Base-by-base conservation (phyloP, 805 yeast genomes). In the Candida sphagnicola region DNA sequence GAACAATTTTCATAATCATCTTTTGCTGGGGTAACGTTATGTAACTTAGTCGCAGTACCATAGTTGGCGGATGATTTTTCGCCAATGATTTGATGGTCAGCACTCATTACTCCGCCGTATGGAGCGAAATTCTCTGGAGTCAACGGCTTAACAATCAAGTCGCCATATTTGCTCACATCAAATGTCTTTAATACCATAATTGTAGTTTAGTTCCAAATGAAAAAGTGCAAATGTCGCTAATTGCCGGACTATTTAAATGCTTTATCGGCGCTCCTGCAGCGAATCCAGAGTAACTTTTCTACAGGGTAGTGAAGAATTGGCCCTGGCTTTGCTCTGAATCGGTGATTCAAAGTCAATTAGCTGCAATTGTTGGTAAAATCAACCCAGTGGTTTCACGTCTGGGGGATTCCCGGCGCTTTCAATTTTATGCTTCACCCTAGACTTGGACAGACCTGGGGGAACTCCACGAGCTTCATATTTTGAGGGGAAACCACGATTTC, bases 41-140 rank as follows among this genome's bases (percentile, higher is more conserved):
- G 77, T 33, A 87, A 58, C 51, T 90, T 90, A 4, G 75, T 67
- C 1, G 97, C 97, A 2, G 97, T 90, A n/a, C 97, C 97, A 54
- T 90, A 89, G 61, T 90, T 90, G 4, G 96, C 97, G 4, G 74
- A 55, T 23, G 71, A 57, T 28, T 59, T 53, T 14, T 35, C 70
- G 1, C 72, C 53, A 26, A 61, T 54, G 19, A 85, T 67, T 58
- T 86, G 95, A 50, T 87, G 85, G 43, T 75, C 77, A 3, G 95
- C 85, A 18, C 93, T 83, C 31, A 89, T 76, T 8, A 86, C 80
- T 0, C 83, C 78, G 1, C 97, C 97, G 56, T 71, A 89, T 2
- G 71, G 70, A 1, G 75, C 74, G 53, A 87, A 89, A 1, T 72
- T 55, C 26, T 72, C 78, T 0, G 89, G 89, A 0, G 91, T 80